A percentile compares a stretch with the other conserved stretches of the same genome.
These are phyloP conservation scores for Fagopyrum homotropicum DNA, from an alignment of 148 eudicot species.

Conservation along the genomic window DNA sequence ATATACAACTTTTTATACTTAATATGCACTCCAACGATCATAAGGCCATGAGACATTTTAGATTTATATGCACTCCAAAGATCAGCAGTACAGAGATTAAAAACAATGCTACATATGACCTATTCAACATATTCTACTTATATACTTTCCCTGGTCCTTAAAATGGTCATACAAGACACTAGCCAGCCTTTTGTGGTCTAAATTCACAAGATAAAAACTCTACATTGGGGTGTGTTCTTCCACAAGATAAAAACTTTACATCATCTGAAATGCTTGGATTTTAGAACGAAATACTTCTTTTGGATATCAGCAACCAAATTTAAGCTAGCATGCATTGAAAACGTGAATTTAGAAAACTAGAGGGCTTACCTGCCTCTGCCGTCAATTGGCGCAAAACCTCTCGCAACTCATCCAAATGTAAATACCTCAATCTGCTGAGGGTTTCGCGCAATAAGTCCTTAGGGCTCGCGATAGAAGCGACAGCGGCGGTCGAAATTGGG, in stretches of 20 bases:
- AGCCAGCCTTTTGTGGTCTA: background rate
- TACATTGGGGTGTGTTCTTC: background rate
- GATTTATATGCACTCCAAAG: background rate
- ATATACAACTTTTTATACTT: background rate
- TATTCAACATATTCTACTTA: background rate
- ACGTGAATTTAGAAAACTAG: background rate
- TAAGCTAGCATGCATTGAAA: background rate
- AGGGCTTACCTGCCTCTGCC: slow-evolving; percentile 38
- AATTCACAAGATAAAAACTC: background rate
- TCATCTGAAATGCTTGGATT: background rate
- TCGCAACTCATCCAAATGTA: slow-evolving; percentile 29
- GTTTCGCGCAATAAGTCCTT: slow-evolving; percentile 15
- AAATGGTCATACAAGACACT: background rate
- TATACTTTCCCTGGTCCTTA: background rate
- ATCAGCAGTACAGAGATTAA: background rate
- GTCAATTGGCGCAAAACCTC: slow-evolving; percentile 26
- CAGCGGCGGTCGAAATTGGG: background rate
- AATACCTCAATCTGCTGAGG: slow-evolving; percentile 16
- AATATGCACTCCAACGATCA: background rate
- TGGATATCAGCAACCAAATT: background rate
- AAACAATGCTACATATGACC: background rate
- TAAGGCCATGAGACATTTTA: background rate
- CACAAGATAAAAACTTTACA: background rate
- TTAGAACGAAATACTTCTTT: background rate
- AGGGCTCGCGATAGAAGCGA: background rate